phyloP scores from a whole-genome alignment of 805 yeast species.

The Ogataea haglerorum region DNA sequence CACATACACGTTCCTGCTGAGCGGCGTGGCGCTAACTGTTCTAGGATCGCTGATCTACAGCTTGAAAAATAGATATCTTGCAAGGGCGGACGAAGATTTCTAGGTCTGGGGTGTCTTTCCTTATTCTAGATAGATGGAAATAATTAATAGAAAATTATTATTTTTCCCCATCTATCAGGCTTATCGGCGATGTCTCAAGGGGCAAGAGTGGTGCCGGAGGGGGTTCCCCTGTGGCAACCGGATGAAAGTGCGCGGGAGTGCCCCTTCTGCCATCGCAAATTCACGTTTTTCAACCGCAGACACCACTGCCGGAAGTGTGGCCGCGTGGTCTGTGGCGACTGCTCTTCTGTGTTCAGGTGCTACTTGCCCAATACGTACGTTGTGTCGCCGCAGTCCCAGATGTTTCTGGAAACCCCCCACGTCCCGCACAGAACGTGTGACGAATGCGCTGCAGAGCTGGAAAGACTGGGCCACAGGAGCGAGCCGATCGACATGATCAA shows the following conservation, averaged over 20 bases:
- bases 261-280: constrained; percentile 48
- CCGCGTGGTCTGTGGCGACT: constrained; percentile 65
- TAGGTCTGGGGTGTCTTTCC: constrained; percentile 12
- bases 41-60: constrained; percentile 24
- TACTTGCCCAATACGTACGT: constrained; percentile 61
- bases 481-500: constrained; percentile 13
- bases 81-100: constrained; percentile 27
- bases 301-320: constrained; percentile 89
- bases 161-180: neutral
- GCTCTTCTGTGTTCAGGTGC: constrained; percentile 51
- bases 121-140: neutral
- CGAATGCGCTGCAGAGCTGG: constrained; percentile 61
- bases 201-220: constrained; percentile 14
- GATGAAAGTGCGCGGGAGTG: constrained; percentile 56
- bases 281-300: constrained; percentile 62
- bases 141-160: neutral
- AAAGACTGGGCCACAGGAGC: constrained; percentile 37
- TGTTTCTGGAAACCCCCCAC: constrained; percentile 46
- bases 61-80: constrained; percentile 23
- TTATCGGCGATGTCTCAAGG: constrained; percentile 5
- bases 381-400: constrained; percentile 50
- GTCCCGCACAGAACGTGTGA: constrained; percentile 73
- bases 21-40: constrained; percentile 25
- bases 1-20: constrained; percentile 30
- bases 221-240: constrained; percentile 64